A percentile compares a stretch with the other conserved stretches of the same genome.
These are phyloP conservation scores for Alternaria arbusti DNA, from an alignment of 2,329 filamentous ascomycete species.

Conservation along the genomic window DNA sequence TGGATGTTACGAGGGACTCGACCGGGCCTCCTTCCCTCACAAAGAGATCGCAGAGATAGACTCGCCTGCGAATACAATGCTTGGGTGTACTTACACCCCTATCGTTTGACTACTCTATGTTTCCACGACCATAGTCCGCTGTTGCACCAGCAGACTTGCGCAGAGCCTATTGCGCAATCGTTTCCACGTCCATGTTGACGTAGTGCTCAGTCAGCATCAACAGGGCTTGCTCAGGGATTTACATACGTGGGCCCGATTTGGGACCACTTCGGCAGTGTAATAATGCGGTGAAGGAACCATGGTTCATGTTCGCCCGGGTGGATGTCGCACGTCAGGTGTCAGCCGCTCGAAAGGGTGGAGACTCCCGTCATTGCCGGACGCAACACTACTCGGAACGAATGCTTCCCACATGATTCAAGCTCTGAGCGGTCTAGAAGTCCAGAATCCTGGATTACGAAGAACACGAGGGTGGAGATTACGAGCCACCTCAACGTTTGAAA, in stretches of 20 bases:
- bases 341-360: conserved; percentile 1
- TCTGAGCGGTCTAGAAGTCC: conserved; percentile 1
- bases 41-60: conserved; percentile 5
- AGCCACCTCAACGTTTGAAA: not conserved
- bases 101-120: not conserved
- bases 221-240: not conserved
- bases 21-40: not conserved
- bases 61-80: conserved; percentile 2
- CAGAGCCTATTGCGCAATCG: not conserved
- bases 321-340: conserved; percentile 9
- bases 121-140: not conserved
- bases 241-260: conserved; percentile 1
- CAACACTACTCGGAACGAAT: not conserved
- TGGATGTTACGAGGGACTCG: not conserved
- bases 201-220: not conserved
- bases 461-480: not conserved
- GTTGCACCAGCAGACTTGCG: not conserved
- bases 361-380: conserved; percentile 2
- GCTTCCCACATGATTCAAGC: not conserved
- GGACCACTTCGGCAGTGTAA: conserved; percentile 5
- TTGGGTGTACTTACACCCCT: not conserved
- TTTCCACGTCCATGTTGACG: not conserved
- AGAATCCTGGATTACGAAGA: not conserved
- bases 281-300: conserved; percentile 17
- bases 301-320: conserved; percentile 2